Base-by-base conservation (phyloP, 2,329 filamentous ascomycete genomes). In the Colletotrichum tofieldiae region DNA sequence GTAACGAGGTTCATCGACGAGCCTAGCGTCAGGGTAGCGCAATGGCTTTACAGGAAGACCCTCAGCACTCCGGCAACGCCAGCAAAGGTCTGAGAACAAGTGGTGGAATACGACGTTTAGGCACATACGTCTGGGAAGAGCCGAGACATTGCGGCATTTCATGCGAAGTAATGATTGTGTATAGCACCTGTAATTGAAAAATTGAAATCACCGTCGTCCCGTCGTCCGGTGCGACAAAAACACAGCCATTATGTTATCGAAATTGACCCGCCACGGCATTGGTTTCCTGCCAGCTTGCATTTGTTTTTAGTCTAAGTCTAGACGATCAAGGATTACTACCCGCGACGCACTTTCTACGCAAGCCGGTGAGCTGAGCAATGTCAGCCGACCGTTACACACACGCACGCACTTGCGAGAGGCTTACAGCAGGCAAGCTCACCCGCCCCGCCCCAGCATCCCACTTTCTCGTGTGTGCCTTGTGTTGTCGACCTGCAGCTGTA, bases 1-100 rank as follows among this genome's bases (percentile, higher is more conserved):
- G 84, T 86, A 1, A 92, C 89, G 1, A 85, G 83, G 56, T 75
- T 83, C 23, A 81, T 92, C 20, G 91, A 93, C 74, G 87, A 91
- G 74, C 90, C 90, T 1, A 88, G 87, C 59, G 89, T 93, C 20
- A 86, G 81, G 58, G 86, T 91, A 75, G 81, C 88, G 14, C 83
- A 84, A 39, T 89, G 88, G 88, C 71, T 91, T 23, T 92, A 93
- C 79, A 84, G 80, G 71, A 84, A 80, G 76, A 84, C 84, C 3
- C 72, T 86, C 49, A 76, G 74, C 12, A 64, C 67, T 16, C 35
- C 60, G 7, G 3, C 55, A 8, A 6, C 45, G 7, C 32, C 45
- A 39, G 14, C n/a, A 5, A 64, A 59, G 20, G 52, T 14, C 43
- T 64, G 39, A 72, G 16, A 1, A 14, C 14, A 18, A n/a, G 2